Percentiles rank a stretch among this genome's conserved stretches.
Evolutionary conservation across 139 green algal species (phyloP).

Genomic region (Closterium sp.): DNA sequence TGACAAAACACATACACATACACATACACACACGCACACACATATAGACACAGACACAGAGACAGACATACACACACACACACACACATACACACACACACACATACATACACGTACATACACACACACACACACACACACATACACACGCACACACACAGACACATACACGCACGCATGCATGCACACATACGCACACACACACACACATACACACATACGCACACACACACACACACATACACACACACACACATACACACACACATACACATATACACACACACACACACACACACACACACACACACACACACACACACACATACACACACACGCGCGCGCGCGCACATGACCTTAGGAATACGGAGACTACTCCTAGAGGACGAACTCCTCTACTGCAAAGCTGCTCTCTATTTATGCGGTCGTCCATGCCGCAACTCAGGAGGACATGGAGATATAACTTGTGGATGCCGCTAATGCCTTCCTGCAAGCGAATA

Average conservation of each 20-base stretch:
- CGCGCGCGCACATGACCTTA: too few relatives aligned
- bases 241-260: background rate
- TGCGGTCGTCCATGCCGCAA: too few relatives aligned
- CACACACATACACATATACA: background rate
- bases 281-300: background rate
- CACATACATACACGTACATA: background rate
- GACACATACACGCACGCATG: background rate
- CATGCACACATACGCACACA: background rate
- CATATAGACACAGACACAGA: background rate
- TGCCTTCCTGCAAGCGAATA: too few relatives aligned
- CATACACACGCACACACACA: background rate
- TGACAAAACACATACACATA: background rate
- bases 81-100: background rate
- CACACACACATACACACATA: background rate
- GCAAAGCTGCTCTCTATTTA: too few relatives aligned
- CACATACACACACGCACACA: background rate
- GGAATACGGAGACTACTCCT: too few relatives aligned
- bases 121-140: background rate
- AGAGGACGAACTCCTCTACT: too few relatives aligned
- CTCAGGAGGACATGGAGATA: too few relatives aligned
- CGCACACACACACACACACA: background rate
- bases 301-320: too few relatives aligned
- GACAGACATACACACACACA: background rate
- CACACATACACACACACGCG: too few relatives aligned
- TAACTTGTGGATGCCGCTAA: too few relatives aligned